phyloP scores from a whole-genome alignment of 2,329 filamentous ascomycete genomes.

The Fusarium papillatum region DNA sequence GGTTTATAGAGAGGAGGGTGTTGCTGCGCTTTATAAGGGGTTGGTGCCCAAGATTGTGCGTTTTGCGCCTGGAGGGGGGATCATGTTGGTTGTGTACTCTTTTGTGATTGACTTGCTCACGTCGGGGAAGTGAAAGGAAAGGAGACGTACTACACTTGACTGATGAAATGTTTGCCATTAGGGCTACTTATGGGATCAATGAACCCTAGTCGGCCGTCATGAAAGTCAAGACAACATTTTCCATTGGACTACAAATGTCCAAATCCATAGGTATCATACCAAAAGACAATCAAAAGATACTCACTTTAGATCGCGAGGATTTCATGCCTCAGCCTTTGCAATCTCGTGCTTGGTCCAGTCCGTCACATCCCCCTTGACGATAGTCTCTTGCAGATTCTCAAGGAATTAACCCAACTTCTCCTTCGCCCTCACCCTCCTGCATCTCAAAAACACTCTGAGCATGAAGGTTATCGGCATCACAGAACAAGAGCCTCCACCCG shows the following conservation, averaged over 20 bases:
- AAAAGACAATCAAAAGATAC: background rate
- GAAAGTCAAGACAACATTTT: background rate
- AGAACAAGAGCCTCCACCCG: background rate
- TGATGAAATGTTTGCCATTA: background rate
- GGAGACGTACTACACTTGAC: background rate
- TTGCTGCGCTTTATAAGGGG: background rate
- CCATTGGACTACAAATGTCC: background rate
- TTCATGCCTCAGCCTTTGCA: background rate
- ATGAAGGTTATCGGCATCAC: background rate
- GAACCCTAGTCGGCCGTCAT: no score
- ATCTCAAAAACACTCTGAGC: constrained; percentile 22
- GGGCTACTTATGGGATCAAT: background rate
- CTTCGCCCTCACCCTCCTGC: constrained; percentile 41
- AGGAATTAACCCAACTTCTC: constrained; percentile 43
- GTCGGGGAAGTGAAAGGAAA: background rate
- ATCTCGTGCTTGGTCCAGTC: constrained; percentile 38
- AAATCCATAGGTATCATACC: background rate
- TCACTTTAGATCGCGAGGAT: background rate
- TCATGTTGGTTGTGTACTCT: background rate
- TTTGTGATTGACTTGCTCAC: background rate
- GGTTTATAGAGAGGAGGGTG: background rate
- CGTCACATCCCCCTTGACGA: constrained; percentile 38
- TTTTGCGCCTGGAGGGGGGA: background rate
- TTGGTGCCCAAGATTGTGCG: background rate
- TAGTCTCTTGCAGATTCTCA: constrained; percentile 42